Percentiles rank a stretch among this genome's conserved stretches.
phyloP scores from a whole-genome alignment of 345 rosid species.

The Gossypium bickii region DNA sequence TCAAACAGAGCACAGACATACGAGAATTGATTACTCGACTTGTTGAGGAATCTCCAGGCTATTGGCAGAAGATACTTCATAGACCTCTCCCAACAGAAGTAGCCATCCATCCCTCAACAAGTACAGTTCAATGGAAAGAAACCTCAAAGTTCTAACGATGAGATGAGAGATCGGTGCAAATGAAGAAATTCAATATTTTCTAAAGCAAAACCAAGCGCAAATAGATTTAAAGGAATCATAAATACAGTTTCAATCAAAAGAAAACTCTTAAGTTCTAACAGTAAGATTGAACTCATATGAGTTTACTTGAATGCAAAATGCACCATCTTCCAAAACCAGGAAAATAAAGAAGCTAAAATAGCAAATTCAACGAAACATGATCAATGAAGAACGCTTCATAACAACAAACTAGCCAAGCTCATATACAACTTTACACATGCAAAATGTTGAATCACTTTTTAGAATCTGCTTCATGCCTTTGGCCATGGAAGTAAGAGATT shows the following conservation, averaged over 20 bases:
- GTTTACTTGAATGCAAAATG: not conserved
- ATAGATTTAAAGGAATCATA: not conserved
- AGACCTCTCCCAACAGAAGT: too few relatives aligned
- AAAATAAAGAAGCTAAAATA: not conserved
- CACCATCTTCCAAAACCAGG: not conserved
- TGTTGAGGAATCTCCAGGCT: too few relatives aligned
- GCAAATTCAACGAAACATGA: not conserved
- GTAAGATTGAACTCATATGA: not conserved
- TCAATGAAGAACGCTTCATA: not conserved
- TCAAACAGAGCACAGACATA: too few relatives aligned
- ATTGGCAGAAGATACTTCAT: too few relatives aligned
- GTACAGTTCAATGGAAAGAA: not conserved
- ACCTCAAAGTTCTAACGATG: not conserved
- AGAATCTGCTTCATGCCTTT: not conserved
- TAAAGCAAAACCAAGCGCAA: not conserved
- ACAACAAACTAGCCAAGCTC: not conserved
- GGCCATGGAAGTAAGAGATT: not conserved
- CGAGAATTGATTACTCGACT: too few relatives aligned
- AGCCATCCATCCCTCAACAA: too few relatives aligned
- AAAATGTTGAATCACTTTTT: too few relatives aligned
- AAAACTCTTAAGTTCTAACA: not conserved
- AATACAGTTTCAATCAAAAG: not conserved
- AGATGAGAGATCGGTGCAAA: not conserved
- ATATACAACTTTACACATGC: not conserved
- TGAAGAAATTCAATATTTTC: not conserved